A percentile compares a stretch with the other conserved stretches of the same genome.
phyloP scores from a whole-genome alignment of 2,329 filamentous ascomycete species.

The Curvularia verruculosa region DNA sequence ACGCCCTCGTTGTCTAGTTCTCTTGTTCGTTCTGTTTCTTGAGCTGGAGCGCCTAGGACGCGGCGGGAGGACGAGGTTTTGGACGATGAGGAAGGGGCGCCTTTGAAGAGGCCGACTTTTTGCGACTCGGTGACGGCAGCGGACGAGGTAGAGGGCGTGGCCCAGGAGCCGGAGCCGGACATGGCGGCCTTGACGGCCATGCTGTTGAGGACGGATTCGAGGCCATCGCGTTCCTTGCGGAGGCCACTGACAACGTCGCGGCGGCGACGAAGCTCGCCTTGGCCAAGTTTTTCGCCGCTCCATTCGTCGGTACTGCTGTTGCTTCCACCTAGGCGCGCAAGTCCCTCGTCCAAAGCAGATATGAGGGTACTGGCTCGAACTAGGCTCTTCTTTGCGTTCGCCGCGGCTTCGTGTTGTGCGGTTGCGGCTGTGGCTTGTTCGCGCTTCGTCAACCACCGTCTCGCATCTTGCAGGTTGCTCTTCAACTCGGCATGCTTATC shows the following conservation, averaged over 20 bases:
- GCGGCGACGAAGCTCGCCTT: constrained; percentile 75
- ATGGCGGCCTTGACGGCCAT: constrained; percentile 59
- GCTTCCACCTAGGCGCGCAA: constrained; percentile 52
- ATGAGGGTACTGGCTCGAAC: constrained; percentile 71
- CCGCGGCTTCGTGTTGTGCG: constrained; percentile 70
- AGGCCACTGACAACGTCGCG: constrained; percentile 73
- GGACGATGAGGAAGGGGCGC: constrained; percentile 11
- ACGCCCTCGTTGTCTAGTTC: constrained; percentile 79
- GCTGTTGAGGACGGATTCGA: constrained; percentile 74
- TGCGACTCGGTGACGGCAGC: constrained; percentile 44
- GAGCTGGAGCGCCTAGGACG: constrained; percentile 73
- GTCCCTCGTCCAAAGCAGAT: constrained; percentile 67
- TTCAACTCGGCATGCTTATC: constrained; percentile 79
- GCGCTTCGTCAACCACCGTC: constrained; percentile 68
- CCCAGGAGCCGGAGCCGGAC: constrained; percentile 49
- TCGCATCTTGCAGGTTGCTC: constrained; percentile 69
- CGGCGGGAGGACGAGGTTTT: constrained; percentile 60
- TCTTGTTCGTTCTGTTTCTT: constrained; percentile 77
- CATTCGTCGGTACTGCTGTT: constrained; percentile 48
- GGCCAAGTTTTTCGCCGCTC: constrained; percentile 63
- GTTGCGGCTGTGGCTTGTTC: constrained; percentile 67
- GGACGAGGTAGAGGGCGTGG: constrained; percentile 38
- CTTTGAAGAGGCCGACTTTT: constrained; percentile 47
- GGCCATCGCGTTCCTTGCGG: constrained; percentile 74
- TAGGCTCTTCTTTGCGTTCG: constrained; percentile 75